Base-by-base conservation (phyloP, 23 red algal genomes). In the Cyanidium caldarium region DNA sequence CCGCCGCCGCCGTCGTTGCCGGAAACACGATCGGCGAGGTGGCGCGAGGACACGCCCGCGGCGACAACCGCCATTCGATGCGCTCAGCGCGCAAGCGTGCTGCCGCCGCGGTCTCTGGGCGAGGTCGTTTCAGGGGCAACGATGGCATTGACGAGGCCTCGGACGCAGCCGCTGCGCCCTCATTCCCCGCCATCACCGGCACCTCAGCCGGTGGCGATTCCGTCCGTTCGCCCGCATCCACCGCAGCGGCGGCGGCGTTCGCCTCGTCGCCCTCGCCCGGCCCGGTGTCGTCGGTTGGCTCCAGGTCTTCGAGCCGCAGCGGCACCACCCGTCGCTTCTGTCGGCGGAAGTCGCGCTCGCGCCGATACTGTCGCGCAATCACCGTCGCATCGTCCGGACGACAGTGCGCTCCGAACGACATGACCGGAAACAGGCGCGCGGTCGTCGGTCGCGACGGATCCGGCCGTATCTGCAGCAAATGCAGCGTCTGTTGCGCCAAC, bases 331-430 rank as follows among this genome's bases (percentile, higher is more conserved):
- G 51, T 61, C 51, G 51, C 19, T 28, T 28, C 31, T 61, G 51
- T 21, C 51, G 51, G 10, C 51, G 51, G 31, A 61, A 61, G 21
- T 61, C 51, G 23, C 51, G 51, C 51, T 61, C 51, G n/a, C 51
- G 10, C n/a, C 51, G 51, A 61, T 61, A 61, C 21, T 61, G 51
- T 28, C 31, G 19, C n/a, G 51, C 51, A 28, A 61, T 61, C 10
- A 61, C n/a, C 7, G 31, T 10, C 51, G 51, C 51, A 28, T 61
- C 51, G 21, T 61, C 51, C n/a, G 51, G 21, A 28, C 5, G 31
- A 28, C 51, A 61, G 23, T 61, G 51, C 23, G 51, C n/a, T 21
- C 51, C 51, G 51, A 61, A 61, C 3, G 10, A 14, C 51, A 28
- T 28, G 23, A 28, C 7, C n/a, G n/a, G n/a, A n/a, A n/a, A n/a